Conservation (phyloP, 1,139 yeast species). For the Zygotorulaspora mrakii region DNA sequence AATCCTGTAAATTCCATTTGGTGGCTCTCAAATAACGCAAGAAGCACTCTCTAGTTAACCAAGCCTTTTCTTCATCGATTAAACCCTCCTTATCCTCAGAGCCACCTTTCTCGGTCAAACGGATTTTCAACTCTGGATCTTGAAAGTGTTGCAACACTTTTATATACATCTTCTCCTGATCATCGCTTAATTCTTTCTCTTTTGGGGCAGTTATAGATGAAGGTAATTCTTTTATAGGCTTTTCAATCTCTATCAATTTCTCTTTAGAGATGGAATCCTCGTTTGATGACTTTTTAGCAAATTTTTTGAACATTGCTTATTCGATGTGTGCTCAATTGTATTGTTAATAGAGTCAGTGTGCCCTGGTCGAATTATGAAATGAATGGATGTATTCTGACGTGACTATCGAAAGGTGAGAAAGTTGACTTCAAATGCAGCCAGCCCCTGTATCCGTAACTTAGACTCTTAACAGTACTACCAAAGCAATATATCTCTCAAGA, state of each 20-base stretch:
- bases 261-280: slow-evolving; percentile 22
- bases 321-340: no score
- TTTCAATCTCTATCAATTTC: slow-evolving; percentile 30
- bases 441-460: no score
- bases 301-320: slow-evolving; percentile 10
- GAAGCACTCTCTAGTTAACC: slow-evolving; percentile 89
- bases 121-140: slow-evolving; percentile 42
- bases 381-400: no score
- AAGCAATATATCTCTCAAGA: no score
- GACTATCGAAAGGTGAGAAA: no score
- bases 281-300: slow-evolving; percentile 28
- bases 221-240: slow-evolving; percentile 56
- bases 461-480: no score
- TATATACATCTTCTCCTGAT: slow-evolving; percentile 56
- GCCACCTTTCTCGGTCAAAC: slow-evolving; percentile 39
- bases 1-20: slow-evolving; percentile 73
- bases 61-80: slow-evolving; percentile 65
- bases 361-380: no score
- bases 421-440: no score
- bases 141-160: slow-evolving; percentile 58
- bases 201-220: slow-evolving; percentile 49
- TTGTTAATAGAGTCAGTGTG: no score
- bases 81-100: slow-evolving; percentile 39
- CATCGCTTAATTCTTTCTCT: slow-evolving; percentile 45
- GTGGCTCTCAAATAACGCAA: slow-evolving; percentile 85